Base-by-base conservation (phyloP, 495 filamentous ascomycete genomes). In the Monascus purpureus region DNA sequence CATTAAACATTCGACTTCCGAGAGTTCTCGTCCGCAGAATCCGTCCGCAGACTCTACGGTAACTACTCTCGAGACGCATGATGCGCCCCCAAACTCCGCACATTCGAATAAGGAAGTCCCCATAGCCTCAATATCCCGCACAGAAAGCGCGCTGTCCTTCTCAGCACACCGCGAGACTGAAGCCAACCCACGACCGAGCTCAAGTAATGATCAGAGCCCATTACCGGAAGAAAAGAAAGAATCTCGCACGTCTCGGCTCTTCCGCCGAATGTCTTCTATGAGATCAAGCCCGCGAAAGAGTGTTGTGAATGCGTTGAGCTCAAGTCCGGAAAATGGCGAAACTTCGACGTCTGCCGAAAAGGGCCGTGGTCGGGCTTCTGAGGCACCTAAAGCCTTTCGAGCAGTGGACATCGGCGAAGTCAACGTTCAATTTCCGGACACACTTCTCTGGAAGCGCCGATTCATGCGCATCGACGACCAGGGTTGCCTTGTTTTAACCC, bases 381-480 rank as follows among this genome's bases (percentile, higher is more conserved):
- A 52, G 43, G 40, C 48, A 41, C 42, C 52, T 43, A 49, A 55
- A 22, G 20, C 20, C 20, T 22, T 22, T 9, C 4, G 9, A 20
- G 68, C 72, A 13, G 58, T 79, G 17, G 71, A 77, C 31, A 68
- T 92, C 49, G 86, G 87, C 24, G 85, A 93, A 45, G 75, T 93
- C 31, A 93, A 95, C 40, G 75, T 93, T 2, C 87, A 95, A 45
- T 93, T 95, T 46, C 86, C 87, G 1, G 87, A 92, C 49, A 87
- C 77, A 27, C 66, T 94, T 14, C 64, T 95, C 7, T 95, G 87
- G 87, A 93, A 93, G 55, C 77, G 84, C 30, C 73, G 86, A 31
- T 76, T 73, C 44, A 74, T 93, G 58, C 70, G 75, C 31, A 65
- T 95, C 28, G 81, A 92, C 48, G 68, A 67, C 36, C 63, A 77